phyloP scores from a whole-genome alignment of 2,329 filamentous ascomycete species.

The Colletotrichum siamense region DNA sequence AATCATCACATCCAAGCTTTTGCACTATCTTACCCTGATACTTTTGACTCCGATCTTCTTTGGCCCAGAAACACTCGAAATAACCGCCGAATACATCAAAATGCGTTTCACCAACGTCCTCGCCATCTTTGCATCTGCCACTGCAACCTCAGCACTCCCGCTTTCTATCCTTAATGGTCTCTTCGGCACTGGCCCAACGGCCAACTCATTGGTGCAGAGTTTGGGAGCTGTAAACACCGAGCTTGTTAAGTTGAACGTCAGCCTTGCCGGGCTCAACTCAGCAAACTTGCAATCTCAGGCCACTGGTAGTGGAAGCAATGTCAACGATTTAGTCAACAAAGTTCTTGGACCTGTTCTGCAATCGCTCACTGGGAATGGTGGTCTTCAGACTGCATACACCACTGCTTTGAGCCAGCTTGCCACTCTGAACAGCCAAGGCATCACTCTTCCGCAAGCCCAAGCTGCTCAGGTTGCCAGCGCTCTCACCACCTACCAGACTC shows the following conservation, averaged over 20 bases:
- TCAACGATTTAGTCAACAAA: neutral
- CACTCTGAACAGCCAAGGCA: neutral
- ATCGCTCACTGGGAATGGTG: neutral
- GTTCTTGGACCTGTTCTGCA: neutral
- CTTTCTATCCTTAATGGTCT: neutral
- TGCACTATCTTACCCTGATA: neutral
- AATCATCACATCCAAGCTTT: neutral
- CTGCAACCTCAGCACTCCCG: neutral
- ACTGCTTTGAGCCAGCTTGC: neutral
- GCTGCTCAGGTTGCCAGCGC: neutral
- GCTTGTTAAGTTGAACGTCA: neutral
- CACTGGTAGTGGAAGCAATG: neutral
- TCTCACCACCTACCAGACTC: neutral
- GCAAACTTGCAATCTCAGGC: neutral
- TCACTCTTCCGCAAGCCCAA: neutral
- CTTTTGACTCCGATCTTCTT: neutral
- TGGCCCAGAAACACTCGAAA: neutral
- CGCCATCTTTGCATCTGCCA: neutral
- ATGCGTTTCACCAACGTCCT: neutral
- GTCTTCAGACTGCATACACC: neutral
- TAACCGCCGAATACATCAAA: neutral
- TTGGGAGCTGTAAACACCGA: neutral
- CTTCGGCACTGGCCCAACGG: neutral
- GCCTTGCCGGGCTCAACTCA: neutral
- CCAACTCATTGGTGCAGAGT: neutral